phyloP scores from a whole-genome alignment of 495 filamentous ascomycete genomes.

The Neurospora sp. region DNA sequence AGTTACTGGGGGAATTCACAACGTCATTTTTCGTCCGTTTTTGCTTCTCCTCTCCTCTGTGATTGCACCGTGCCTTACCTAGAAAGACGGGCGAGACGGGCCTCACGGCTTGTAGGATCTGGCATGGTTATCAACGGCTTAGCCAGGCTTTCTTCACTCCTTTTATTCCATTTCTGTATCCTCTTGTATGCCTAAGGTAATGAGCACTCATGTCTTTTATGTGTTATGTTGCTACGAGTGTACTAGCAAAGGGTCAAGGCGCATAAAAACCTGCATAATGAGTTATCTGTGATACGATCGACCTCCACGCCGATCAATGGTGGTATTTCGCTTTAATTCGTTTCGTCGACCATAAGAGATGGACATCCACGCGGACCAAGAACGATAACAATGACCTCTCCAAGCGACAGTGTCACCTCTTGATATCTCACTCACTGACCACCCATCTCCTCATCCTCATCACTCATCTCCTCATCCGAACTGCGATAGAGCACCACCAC shows the following conservation, averaged over 20 bases:
- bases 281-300: neutral
- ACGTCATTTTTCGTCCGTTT: neutral
- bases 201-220: neutral
- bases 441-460: neutral
- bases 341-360: neutral
- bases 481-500: conserved; percentile 19
- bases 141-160: neutral
- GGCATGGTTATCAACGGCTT: neutral
- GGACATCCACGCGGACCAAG: neutral
- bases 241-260: neutral
- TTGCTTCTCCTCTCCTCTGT: conserved; percentile 35
- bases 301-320: neutral
- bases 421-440: neutral
- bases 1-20: neutral
- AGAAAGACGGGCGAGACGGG: conserved; percentile 28
- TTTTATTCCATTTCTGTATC: neutral
- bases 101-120: conserved; percentile 34
- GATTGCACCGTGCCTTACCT: neutral
- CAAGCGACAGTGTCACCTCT: neutral
- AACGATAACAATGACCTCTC: neutral
- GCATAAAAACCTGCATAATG: neutral
- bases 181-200: neutral
- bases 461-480: conserved; percentile 4
- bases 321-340: neutral
- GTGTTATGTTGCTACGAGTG: neutral